These are phyloP conservation scores for Nicotiana tomentosiformis DNA, from an alignment of 257 asterid species.

Conservation along the genomic window DNA sequence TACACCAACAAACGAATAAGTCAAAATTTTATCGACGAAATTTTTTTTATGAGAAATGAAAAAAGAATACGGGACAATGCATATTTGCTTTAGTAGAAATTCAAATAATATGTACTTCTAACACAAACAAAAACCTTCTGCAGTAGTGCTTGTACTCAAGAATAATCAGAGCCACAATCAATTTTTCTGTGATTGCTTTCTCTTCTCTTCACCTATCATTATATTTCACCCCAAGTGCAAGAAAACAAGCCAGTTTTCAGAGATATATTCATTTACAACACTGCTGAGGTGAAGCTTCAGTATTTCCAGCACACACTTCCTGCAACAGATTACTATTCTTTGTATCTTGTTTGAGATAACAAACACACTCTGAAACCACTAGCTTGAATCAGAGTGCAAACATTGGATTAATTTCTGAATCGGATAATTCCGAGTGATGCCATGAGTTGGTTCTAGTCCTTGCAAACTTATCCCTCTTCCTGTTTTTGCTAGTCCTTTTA, in stretches of 20 bases:
- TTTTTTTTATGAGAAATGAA: background rate
- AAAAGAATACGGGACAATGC: background rate
- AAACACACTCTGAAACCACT: background rate
- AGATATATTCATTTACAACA: background rate
- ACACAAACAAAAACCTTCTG: background rate
- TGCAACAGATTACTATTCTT: background rate
- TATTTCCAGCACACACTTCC: background rate
- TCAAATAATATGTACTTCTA: background rate
- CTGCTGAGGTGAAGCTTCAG: conserved; percentile 6
- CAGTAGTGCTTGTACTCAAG: background rate
- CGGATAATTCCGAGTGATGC: conserved; percentile 34
- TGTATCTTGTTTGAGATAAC: background rate
- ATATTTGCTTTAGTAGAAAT: background rate
- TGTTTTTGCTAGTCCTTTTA: conserved; percentile 38
- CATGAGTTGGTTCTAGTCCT: conserved; percentile 33
- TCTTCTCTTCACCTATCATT: conserved; percentile 1
- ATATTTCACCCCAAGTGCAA: background rate
- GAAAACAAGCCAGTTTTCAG: background rate
- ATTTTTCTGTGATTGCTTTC: background rate
- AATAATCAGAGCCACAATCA: background rate
- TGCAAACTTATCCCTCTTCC: conserved; percentile 46
- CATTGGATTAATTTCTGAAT: conserved; percentile 50
- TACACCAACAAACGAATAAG: background rate
- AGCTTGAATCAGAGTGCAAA: conserved; percentile 45
- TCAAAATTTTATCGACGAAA: background rate